Base-by-base conservation (phyloP, 2,329 filamentous ascomycete species). In the Scytalidium sp. region DNA sequence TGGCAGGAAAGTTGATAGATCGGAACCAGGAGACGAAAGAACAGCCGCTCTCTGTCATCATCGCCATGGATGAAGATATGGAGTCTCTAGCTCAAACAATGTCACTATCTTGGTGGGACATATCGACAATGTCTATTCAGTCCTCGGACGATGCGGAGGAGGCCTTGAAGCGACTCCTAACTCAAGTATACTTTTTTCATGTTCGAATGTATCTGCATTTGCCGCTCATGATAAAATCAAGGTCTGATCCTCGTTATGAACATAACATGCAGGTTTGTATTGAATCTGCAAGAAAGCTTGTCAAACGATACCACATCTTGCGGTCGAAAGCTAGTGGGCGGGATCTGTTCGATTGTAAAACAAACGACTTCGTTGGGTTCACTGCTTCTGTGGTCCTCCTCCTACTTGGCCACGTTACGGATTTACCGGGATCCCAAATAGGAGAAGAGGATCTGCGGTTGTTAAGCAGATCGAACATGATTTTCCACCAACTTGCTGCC, bases 351-450 rank as follows among this genome's bases (percentile, higher is more conserved):
- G 70, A 75, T 50, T 75, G 73, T 63, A 73, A 73, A 50, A 70
- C 70, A 8, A 61, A 71, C 17, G 73, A 75, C 54, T 75, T 75
- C 50, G 66, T 73, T 36, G 73, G 67, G 32, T 75, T 75, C 59
- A 75, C 70, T 1, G 66, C 69, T 5, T 68, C 71, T 3, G 65
- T 73, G 1, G 61, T 75, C 19, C 59, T 75, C 25, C 25, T 29
- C 13, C 60, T 71, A 9, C 63, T 75, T n/a, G 69, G 70, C 2
- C 40, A 8, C 13, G 25, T 29, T 29, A 29, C 13, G 8, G 8
- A 29, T 29, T 8, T 29, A 29, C 8, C 13, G 25, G 25, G 25
- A 29, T 32, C 13, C 50, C 56, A 13, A 40, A 53, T 15, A 10
- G 32, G 21, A 13, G 43, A 41, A 8, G 46, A 54, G 7, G 53